These are phyloP conservation scores for Rhodotorula sp. DNA, from an alignment of 1,284 basidiomycete species.

Conservation along the genomic window DNA sequence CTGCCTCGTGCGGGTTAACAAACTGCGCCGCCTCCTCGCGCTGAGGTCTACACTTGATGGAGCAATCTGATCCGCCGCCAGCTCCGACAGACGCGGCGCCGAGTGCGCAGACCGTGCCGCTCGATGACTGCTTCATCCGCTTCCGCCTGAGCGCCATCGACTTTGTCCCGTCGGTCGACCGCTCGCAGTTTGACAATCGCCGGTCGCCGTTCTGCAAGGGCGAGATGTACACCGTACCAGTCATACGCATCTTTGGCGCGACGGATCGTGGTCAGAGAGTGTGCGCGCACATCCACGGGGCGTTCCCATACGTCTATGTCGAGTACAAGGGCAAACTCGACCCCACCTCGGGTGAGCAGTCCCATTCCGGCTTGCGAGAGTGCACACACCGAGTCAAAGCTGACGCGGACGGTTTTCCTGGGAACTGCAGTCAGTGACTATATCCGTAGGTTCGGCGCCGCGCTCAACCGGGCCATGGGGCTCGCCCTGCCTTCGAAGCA, in stretches of 20 bases:
- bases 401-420: not conserved
- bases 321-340: slow-evolving; percentile 57
- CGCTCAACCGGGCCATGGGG: slow-evolving; percentile 74
- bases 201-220: slow-evolving; percentile 20
- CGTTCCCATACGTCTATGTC: slow-evolving; percentile 58
- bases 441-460: slow-evolving; percentile 63
- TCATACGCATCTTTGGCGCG: slow-evolving; percentile 82
- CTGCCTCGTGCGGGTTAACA: too few relatives aligned
- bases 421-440: slow-evolving; percentile 62
- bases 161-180: slow-evolving; percentile 13
- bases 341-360: slow-evolving; percentile 54
- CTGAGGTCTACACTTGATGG: not conserved
- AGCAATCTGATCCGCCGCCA: not conserved
- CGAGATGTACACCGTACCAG: slow-evolving; percentile 57
- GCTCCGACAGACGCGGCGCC: not conserved
- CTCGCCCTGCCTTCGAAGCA: slow-evolving; percentile 47
- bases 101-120: slow-evolving; percentile 2
- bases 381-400: not conserved
- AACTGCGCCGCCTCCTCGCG: not conserved
- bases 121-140: slow-evolving; percentile 24
- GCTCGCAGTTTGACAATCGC: slow-evolving; percentile 19
- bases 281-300: slow-evolving; percentile 82
- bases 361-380: not conserved
- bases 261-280: slow-evolving; percentile 74
- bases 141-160: slow-evolving; percentile 29